These are phyloP conservation scores for Cryptococcus hybrid DNA, from an alignment of 1,284 basidiomycete species.

Conservation along the genomic window DNA sequence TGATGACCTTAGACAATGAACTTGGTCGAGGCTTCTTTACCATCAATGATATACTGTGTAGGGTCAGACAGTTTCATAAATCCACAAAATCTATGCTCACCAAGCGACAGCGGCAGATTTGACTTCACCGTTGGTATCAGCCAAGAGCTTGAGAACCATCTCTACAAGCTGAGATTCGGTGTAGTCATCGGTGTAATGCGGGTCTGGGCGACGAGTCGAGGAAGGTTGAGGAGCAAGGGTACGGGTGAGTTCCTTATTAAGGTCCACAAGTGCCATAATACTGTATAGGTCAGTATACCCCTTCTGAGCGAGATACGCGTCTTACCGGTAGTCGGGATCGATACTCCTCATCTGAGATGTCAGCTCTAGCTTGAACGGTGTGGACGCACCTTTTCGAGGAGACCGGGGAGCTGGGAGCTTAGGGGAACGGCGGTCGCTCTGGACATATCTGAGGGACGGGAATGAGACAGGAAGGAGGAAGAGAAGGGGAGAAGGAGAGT, in stretches of 20 bases:
- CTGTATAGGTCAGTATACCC: constrained; percentile 51
- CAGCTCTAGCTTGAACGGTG: background rate
- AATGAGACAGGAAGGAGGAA: too few species aligned
- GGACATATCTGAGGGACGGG: background rate
- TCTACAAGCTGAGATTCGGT: constrained; percentile 76
- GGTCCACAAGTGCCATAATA: constrained; percentile 91
- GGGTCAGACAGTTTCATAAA: background rate
- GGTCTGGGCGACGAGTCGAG: constrained; percentile 52
- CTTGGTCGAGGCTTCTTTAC: constrained; percentile 45
- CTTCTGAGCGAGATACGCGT: background rate
- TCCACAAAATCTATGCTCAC: constrained; percentile 50
- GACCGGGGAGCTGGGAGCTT: constrained; percentile 8
- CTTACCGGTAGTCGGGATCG: constrained; percentile 43
- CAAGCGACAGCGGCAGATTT: constrained; percentile 97
- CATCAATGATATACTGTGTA: constrained; percentile 31
- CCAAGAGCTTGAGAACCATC: constrained; percentile 76
- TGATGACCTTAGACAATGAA: constrained; percentile 83
- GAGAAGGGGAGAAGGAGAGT: too few species aligned
- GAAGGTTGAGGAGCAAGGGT: constrained; percentile 52
- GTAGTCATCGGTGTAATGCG: constrained; percentile 64
- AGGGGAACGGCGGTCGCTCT: background rate
- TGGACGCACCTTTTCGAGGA: constrained; percentile 26
- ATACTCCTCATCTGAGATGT: constrained; percentile 36
- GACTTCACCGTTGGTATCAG: constrained; percentile 95
- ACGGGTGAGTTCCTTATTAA: constrained; percentile 79